Evolutionary conservation across 1,284 basidiomycete species (phyloP), one percentile per base, ranked within the genome.

Genomic region (Coriolopsis trogii): DNA sequence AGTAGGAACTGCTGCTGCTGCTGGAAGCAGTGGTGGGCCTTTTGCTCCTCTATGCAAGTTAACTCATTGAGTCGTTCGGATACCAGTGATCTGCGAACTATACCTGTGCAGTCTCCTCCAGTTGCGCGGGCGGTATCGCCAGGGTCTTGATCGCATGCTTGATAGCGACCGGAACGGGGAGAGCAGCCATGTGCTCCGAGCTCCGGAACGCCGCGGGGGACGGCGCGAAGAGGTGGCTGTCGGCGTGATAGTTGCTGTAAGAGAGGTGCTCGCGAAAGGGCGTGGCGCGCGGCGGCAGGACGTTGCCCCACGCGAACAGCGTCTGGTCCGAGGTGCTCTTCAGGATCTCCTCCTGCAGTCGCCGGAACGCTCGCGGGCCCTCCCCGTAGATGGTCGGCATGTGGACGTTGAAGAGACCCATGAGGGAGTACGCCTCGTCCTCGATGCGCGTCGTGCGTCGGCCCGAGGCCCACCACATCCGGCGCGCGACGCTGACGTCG

Each of bases 381-480:
- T 58, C 56, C 23, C 56, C 56, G 33, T 58, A 58, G 16, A 58
- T 55, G 2, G 57, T 55, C 6, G 57, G 37, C 53, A 59, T 51
- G 45, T 59, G 53, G 20, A 55, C 57, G n/a, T 40, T 51, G 15
- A 59, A 59, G 10, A 59, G 46, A 30, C 57, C 57, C 57, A 59
- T 59, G 37, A 59, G 48, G 4, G 41, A 53, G 48, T 59, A 59
- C 21, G 57, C 57, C 41, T 51, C 34, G 34, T 59, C 57, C 41
- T 59, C 57, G 41, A 53, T 8, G 6, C 57, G 50, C 3, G 57
- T 59, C 41, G 57, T 55, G 20, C 29, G 36, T 3, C 57, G 53
- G 16, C 28, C 23, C 3, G 53, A 53, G 25, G 57, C 57, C 57
- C 57, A 59, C 45, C 41, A 53, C 57, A 59, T 59, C 0, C 57